phyloP scores from a whole-genome alignment of 768 basidiomycete genomes.

The Boletus rubescentipes region DNA sequence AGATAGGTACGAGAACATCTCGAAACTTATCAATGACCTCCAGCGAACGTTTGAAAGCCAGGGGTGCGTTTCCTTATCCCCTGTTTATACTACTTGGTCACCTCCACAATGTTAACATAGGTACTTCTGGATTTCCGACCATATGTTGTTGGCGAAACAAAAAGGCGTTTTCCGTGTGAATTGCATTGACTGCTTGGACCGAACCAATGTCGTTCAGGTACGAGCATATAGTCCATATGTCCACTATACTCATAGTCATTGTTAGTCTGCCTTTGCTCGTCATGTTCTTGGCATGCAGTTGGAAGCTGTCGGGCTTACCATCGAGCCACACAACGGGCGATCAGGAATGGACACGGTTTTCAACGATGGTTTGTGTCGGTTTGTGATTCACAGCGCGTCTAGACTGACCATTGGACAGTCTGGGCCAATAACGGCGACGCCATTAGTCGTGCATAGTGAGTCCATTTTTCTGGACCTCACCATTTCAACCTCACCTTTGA shows the following conservation, averaged over 20 bases:
- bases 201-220: slow-evolving; percentile 93
- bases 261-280: slow-evolving; percentile 87
- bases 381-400: not conserved
- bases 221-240: slow-evolving; percentile 9
- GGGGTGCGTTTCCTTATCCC: slow-evolving; percentile 49
- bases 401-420: slow-evolving; percentile 41
- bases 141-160: slow-evolving; percentile 72
- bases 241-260: slow-evolving; percentile 5
- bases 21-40: slow-evolving; percentile 68
- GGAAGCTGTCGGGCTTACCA: slow-evolving; percentile 66
- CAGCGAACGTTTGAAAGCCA: slow-evolving; percentile 75
- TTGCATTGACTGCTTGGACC: slow-evolving; percentile 93
- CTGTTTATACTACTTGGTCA: not conserved
- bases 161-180: slow-evolving; percentile 87
- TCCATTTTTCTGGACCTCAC: slow-evolving; percentile 9
- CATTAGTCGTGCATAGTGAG: slow-evolving; percentile 84
- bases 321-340: slow-evolving; percentile 51
- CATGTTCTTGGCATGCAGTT: slow-evolving; percentile 75
- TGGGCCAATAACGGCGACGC: slow-evolving; percentile 99
- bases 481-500: slow-evolving; percentile 10
- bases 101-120: slow-evolving; percentile 35
- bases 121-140: slow-evolving; percentile 80
- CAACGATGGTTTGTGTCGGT: slow-evolving; percentile 61
- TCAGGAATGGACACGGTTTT: slow-evolving; percentile 71
- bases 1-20: slow-evolving; percentile 84